Evolutionary conservation across 805 yeast species (phyloP).

Genomic region (Ascoidea asiatica): DNA sequence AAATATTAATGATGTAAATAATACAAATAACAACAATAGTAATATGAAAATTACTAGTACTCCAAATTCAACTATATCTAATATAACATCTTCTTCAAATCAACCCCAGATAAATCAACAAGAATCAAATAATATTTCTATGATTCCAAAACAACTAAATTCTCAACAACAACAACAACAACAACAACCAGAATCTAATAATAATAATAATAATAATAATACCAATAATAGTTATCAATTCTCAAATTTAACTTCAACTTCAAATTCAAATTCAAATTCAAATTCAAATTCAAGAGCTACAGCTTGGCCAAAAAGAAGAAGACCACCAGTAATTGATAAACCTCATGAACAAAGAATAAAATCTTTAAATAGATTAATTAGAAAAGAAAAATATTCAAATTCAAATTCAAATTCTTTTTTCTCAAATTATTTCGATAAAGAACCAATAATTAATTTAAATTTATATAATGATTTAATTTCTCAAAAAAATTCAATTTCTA

Average conservation of each 20-base stretch:
- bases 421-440: constrained; percentile 14
- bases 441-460: background rate
- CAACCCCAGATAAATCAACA: background rate
- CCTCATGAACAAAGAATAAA: constrained; percentile 90
- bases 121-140: background rate
- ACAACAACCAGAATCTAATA: background rate
- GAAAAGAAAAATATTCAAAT: constrained; percentile 49
- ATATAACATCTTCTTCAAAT: too few relatives aligned
- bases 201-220: background rate
- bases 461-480: constrained; percentile 16
- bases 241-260: background rate
- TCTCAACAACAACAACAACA: background rate
- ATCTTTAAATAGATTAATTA: constrained; percentile 67
- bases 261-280: background rate
- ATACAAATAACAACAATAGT: background rate
- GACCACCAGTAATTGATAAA: constrained; percentile 84
- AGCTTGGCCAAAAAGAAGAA: constrained; percentile 55
- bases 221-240: background rate
- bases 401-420: constrained; percentile 22
- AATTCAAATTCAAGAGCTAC: constrained; percentile 6
- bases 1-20: background rate
- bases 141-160: background rate
- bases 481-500: constrained; percentile 39
- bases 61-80: background rate
- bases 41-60: background rate